phyloP scores from a whole-genome alignment of 768 basidiomycete genomes.

The Leccinellum rugosiceps region DNA sequence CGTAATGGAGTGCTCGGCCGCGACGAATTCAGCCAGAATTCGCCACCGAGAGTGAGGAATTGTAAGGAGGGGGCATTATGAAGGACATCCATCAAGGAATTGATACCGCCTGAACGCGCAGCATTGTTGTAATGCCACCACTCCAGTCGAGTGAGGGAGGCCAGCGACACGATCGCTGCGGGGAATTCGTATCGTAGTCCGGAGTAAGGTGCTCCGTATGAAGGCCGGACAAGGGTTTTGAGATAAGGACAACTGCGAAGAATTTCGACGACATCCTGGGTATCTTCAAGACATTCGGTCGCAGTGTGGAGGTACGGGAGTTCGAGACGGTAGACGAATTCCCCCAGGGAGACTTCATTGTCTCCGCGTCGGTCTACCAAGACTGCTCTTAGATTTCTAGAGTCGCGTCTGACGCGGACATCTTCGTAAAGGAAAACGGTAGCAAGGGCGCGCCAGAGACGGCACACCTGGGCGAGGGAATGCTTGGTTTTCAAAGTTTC shows the following conservation, averaged over 20 bases:
- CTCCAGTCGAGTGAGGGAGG: conserved; percentile 57
- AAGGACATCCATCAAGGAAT: conserved; percentile 54
- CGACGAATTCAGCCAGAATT: conserved; percentile 29
- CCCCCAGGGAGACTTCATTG: conserved; percentile 22
- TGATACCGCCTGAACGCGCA: conserved; percentile 62
- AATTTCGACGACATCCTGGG: conserved; percentile 42
- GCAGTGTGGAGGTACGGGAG: conserved; percentile 56
- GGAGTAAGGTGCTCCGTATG: conserved; percentile 13
- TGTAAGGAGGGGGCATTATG: conserved; percentile 50
- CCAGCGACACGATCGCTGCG: conserved; percentile 42
- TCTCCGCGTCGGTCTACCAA: conserved; percentile 19
- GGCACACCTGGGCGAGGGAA: conserved; percentile 53
- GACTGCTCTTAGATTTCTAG: conserved; percentile 30
- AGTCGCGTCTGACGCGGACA: conserved; percentile 39
- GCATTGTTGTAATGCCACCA: conserved; percentile 64
- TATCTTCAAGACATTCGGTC: conserved; percentile 32
- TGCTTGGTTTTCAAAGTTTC: conserved; percentile 35
- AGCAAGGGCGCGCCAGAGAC: conserved; percentile 50
- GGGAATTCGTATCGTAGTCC: conserved; percentile 51
- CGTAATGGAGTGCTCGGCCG: conserved; percentile 26
- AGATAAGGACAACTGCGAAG: conserved; percentile 47
- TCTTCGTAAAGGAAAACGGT: conserved; percentile 52
- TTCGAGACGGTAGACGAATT: conserved; percentile 52
- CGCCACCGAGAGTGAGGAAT: conserved; percentile 56
- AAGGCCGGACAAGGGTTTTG: conserved; percentile 54